A percentile compares a stretch with the other conserved stretches of the same genome.
phyloP scores from a whole-genome alignment of 2,329 filamentous ascomycete species.

The Calonectria honghensis region DNA sequence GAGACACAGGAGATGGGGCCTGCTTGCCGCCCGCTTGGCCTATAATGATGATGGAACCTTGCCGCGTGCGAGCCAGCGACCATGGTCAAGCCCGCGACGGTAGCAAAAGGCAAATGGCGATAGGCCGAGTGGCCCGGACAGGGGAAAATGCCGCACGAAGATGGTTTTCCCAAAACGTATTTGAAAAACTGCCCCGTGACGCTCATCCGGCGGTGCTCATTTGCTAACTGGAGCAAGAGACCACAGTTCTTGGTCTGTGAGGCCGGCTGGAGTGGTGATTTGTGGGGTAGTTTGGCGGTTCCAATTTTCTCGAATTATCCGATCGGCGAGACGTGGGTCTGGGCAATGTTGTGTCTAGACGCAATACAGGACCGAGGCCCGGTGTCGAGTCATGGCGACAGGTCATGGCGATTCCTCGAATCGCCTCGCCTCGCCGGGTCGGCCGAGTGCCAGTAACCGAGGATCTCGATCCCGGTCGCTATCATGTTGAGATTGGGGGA shows the following conservation, averaged over 20 bases:
- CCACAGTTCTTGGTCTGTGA: constrained; percentile 20
- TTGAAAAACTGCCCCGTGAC: constrained; percentile 28
- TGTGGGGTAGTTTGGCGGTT: constrained; percentile 34
- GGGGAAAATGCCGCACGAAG: constrained; percentile 36
- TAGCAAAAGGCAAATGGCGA: constrained; percentile 20
- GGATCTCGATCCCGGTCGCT: constrained; percentile 23
- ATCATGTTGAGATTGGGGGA: constrained; percentile 9
- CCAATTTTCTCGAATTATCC: constrained; percentile 36
- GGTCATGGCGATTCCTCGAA: constrained; percentile 21
- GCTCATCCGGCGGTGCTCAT: constrained; percentile 16
- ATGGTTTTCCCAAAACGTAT: constrained; percentile 10
- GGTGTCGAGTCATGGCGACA: constrained; percentile 25
- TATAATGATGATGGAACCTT: constrained; percentile 19
- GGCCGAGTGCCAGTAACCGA: constrained; percentile 31
- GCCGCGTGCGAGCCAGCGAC: constrained; percentile 6
- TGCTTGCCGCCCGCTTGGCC: constrained; percentile 12
- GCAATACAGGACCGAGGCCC: constrained; percentile 2
- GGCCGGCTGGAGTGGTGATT: constrained; percentile 23
- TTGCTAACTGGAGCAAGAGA: constrained; percentile 22
- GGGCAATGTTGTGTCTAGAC: constrained; percentile 15
- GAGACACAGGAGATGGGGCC: constrained; percentile 26
- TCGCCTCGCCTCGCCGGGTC: constrained; percentile 7
- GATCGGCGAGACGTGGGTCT: constrained; percentile 27
- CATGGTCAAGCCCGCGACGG: constrained; percentile 18
- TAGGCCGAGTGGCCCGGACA: constrained; percentile 23